Base-by-base conservation (phyloP, 2,329 filamentous ascomycete genomes). In the Lachnellula arida region DNA sequence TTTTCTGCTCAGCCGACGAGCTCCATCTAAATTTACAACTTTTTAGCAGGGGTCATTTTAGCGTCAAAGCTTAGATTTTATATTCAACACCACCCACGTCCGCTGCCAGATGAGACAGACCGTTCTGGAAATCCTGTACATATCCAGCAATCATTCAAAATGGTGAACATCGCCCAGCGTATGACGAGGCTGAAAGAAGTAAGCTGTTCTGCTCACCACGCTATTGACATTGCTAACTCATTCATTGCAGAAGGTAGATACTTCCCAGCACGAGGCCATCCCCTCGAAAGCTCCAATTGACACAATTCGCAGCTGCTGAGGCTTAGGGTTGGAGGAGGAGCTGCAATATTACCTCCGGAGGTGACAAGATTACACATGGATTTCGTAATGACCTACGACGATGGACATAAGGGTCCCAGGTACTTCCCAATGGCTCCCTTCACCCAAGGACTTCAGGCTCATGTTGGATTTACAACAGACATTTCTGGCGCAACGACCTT, bases 401-500 rank as follows among this genome's bases (percentile, higher is more conserved):
- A 81, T 50, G 89, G 88, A 46, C 87, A 93, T 72, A 79, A 85
- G 70, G 89, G 89, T 48, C 80, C 88, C 56, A 84, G 82, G 89
- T 92, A 78, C 48, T 25, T 25, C 43, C 32, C 15, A 2, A 32
- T 32, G 11, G 9, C 25, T 14, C 32, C 14, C 43, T 50, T 32
- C 35, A 22, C 23, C 14, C 9, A 9, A 35, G 9, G 19, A 51
- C 44, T 42, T 43, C 44, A 9, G 44, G 14, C 68, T 61, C 68
- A 70, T 32, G 9, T 32, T 32, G 28, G 28, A 32, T 32, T 12
- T 11, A 53, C 68, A 71, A 66, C 62, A 96, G 92, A 68, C 90
- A 90, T 76, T 97, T 99, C 81, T 96, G 91, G 89, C 84, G 82
- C 61, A 78, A 86, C 58, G 87, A 85, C 70, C 85, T 97, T 48